Evolutionary conservation across 768 basidiomycete species (phyloP), one percentile per base, ranked within the genome.

Genomic region (Termitomyces sp.): DNA sequence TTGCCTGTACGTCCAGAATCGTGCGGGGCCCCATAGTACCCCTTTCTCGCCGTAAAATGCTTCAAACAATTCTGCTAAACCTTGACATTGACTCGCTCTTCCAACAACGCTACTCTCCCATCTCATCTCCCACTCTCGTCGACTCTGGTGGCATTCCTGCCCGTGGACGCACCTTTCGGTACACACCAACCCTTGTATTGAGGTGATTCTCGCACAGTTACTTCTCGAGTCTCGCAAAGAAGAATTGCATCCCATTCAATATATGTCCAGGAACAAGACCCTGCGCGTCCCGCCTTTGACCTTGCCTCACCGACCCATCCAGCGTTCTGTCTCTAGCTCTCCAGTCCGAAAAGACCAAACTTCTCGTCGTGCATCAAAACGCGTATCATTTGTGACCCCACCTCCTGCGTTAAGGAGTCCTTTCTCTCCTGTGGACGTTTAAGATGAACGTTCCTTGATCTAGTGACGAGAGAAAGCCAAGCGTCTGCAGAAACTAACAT

Each of bases 11-110:
- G 12, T 52, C 57, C 4, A 34, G 24, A 22, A 55, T 61, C 6
- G 51, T 61, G 20, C 57, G 54, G 12, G 57, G 60, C 4, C 60
- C 60, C 12, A 20, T 8, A 34, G 34, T 18, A 5, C 60, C 56
- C 4, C 16, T 54, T 33, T 39, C 55, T 15, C 48, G 20, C 20
- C 20, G n/a, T 13, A 26, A 8, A 13, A 31, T 28, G 10, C n/a
- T 48, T 12, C 58, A 44, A n/a, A 13, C 2, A 20, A 15, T 5
- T 12, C 20, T 55, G 15, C 31, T 28, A 41, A 53, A 41, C 7
- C 4, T 20, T 20, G 1, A 47, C 22, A 46, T 7, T n/a, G 36
- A 42, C 9, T 44, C 29, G 13, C 33, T 54, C 10, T n/a, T 52
- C 16, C 37, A 22, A 22, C 33, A 50, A 29, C 18, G n/a, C 5